Conservation (phyloP, 169 alveolate species). For the Plasmodium falciparum region DNA sequence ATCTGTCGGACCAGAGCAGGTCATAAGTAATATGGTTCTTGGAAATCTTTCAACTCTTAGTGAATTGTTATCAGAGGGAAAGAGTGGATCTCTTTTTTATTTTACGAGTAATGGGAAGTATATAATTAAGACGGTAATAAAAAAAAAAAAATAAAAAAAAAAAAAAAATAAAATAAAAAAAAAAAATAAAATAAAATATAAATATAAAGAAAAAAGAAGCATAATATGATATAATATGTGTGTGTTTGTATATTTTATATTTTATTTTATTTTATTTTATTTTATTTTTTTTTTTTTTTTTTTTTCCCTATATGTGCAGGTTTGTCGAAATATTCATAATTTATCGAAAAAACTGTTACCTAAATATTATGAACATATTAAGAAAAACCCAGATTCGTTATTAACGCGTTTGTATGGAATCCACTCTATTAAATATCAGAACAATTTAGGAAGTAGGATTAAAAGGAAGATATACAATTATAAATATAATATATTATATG, state of each 20-base stretch:
- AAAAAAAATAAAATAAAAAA: neutral
- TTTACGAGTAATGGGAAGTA: conserved; percentile 94
- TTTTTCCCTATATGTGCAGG: neutral
- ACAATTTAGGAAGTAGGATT: conserved; percentile 16
- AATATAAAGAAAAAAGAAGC: no score
- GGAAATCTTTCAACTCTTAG: conserved; percentile 96
- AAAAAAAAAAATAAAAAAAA: neutral
- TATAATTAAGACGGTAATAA: conserved; percentile 84
- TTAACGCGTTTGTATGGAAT: conserved; percentile 92
- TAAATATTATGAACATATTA: conserved; percentile 73
- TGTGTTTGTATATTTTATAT: no score
- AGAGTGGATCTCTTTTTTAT: conserved; percentile 97
- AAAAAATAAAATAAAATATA: no score
- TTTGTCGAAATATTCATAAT: conserved; percentile 21
- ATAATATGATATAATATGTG: no score
- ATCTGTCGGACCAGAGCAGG: conserved; percentile 97
- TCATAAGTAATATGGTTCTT: conserved; percentile 94
- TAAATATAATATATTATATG: neutral
- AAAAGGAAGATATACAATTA: neutral
- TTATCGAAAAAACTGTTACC: conserved; percentile 40
- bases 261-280: neutral
- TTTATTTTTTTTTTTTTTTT: neutral
- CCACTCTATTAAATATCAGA: conserved; percentile 89
- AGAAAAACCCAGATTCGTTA: conserved; percentile 84
- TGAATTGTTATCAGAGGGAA: conserved; percentile 96